Evolutionary conservation across 2,329 filamentous ascomycete species (phyloP).

Genomic region (Escovopsis weberi): DNA sequence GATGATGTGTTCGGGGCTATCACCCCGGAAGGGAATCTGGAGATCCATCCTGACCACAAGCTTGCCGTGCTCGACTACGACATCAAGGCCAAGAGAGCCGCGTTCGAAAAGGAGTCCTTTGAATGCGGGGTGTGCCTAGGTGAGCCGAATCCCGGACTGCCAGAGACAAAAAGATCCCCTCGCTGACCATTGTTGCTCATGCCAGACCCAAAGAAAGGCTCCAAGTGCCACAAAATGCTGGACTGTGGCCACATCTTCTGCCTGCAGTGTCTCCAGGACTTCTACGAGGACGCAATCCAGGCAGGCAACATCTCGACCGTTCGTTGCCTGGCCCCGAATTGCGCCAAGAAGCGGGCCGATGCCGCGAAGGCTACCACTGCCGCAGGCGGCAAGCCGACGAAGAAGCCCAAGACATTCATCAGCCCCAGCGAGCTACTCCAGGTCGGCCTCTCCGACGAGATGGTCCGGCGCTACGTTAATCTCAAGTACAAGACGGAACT

Average conservation of each 20-base stretch:
- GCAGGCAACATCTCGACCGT: conserved; percentile 72
- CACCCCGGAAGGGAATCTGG: conserved; percentile 30
- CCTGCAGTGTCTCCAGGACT: conserved; percentile 70
- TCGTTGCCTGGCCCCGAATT: conserved; percentile 66
- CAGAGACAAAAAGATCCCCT: neutral
- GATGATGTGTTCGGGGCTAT: conserved; percentile 47
- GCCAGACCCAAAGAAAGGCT: conserved; percentile 75
- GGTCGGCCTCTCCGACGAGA: conserved; percentile 55
- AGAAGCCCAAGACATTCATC: conserved; percentile 51
- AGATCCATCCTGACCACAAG: conserved; percentile 44
- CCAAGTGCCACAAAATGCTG: conserved; percentile 63
- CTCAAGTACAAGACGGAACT: conserved; percentile 88
- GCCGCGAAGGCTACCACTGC: conserved; percentile 7
- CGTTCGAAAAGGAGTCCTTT: conserved; percentile 74
- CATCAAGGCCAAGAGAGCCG: conserved; percentile 53
- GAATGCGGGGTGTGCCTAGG: conserved; percentile 74
- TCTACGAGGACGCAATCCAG: conserved; percentile 75
- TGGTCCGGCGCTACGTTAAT: conserved; percentile 72
- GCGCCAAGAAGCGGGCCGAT: conserved; percentile 47
- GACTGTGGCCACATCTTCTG: conserved; percentile 90
- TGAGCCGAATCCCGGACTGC: conserved; percentile 17
- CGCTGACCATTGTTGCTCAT: conserved; percentile 8
- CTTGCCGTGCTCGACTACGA: conserved; percentile 67
- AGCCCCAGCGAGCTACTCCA: conserved; percentile 74
- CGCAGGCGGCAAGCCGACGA: conserved; percentile 11